A percentile compares a stretch with the other conserved stretches of the same genome.
Conservation (phyloP, 2,329 filamentous ascomycete species). For the Ascochyta pisi region DNA sequence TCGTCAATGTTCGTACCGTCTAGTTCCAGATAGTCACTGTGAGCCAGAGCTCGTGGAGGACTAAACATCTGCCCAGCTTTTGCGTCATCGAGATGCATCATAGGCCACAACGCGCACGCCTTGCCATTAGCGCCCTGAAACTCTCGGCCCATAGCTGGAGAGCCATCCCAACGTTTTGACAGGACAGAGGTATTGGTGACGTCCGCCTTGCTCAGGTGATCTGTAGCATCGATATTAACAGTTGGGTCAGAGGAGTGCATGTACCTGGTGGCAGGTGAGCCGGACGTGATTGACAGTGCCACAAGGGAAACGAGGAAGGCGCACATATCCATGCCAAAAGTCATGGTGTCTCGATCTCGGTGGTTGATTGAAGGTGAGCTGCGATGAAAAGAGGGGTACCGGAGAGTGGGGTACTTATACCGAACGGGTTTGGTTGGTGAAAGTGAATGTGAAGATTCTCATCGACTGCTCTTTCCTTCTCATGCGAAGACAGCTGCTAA, state of each 20-base stretch:
- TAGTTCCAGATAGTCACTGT: conserved; percentile 7
- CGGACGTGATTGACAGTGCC: neutral
- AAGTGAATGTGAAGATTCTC: neutral
- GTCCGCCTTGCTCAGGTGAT: neutral
- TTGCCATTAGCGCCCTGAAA: neutral
- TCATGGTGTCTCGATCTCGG: neutral
- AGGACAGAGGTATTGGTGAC: neutral
- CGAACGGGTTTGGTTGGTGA: neutral
- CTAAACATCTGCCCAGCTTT: conserved; percentile 1
- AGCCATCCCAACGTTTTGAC: conserved; percentile 9
- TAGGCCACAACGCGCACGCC: conserved; percentile 1
- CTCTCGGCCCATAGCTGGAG: conserved; percentile 9
- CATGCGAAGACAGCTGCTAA: neutral
- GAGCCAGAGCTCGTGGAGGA: neutral
- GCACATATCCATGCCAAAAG: neutral
- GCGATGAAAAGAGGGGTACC: neutral
- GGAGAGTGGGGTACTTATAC: neutral
- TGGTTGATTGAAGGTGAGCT: neutral
- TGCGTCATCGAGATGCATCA: conserved; percentile 8
- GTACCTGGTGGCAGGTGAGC: neutral
- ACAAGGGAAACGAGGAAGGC: neutral
- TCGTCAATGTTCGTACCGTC: neutral
- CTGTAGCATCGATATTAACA: too few relatives aligned
- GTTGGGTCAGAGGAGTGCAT: neutral
- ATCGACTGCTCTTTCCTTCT: neutral